A percentile compares a stretch with the other conserved stretches of the same genome.
These are phyloP conservation scores for Phytophthora tubulina DNA, from an alignment of 352 stramenopile species.

Conservation along the genomic window DNA sequence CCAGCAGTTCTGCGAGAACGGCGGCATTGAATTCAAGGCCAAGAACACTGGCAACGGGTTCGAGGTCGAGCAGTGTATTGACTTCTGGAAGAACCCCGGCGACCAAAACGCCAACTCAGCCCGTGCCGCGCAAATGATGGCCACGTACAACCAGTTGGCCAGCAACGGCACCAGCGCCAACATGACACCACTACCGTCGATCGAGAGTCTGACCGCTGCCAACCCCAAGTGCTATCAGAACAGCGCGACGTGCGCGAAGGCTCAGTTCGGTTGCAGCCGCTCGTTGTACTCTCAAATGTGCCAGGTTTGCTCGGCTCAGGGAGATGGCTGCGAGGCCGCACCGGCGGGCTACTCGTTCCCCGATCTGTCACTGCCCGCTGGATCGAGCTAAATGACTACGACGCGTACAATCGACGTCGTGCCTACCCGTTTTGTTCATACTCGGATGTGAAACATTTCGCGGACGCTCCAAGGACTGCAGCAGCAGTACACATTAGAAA, in stretches of 20 bases:
- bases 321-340: constrained; percentile 37
- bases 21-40: constrained; percentile 60
- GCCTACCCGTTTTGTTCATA: too few relatives aligned
- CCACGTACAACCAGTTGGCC: constrained; percentile 63
- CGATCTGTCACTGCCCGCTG: constrained; percentile 6
- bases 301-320: constrained; percentile 50
- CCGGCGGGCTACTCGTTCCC: constrained; percentile 20
- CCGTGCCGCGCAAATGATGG: constrained; percentile 57
- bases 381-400: background rate
- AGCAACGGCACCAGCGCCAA: constrained; percentile 38
- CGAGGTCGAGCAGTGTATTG: constrained; percentile 50
- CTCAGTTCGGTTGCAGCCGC: constrained; percentile 64
- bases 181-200: constrained; percentile 57
- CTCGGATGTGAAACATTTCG: background rate
- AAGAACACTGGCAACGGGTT: constrained; percentile 53
- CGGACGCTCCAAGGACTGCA: constrained; percentile 1
- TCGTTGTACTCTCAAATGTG: constrained; percentile 65
- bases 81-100: constrained; percentile 73
- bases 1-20: constrained; percentile 58
- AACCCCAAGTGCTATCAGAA: constrained; percentile 76
- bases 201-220: constrained; percentile 37
- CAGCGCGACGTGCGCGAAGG: constrained; percentile 51
- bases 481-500: constrained; percentile 8
- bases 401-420: background rate
- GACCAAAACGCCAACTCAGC: constrained; percentile 52